A percentile compares a stretch with the other conserved stretches of the same genome.
phyloP scores from a whole-genome alignment of 768 basidiomycete genomes.

The Rhizopogon roseolus region DNA sequence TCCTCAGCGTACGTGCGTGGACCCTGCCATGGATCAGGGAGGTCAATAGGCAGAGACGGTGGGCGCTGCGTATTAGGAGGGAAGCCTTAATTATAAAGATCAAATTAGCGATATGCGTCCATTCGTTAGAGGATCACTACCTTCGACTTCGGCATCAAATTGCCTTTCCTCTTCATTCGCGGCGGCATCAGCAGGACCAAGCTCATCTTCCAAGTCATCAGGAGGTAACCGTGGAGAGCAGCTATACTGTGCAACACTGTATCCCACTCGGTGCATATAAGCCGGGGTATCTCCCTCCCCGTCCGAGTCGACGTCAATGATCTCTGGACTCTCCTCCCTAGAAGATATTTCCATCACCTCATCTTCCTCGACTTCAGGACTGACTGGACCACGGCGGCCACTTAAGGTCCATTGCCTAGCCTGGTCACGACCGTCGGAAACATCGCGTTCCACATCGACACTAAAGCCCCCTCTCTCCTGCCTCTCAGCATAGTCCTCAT shows the following conservation, averaged over 20 bases:
- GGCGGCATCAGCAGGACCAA: not conserved
- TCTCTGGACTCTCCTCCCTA: slow-evolving; percentile 11
- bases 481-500: slow-evolving; percentile 17
- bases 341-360: slow-evolving; percentile 7
- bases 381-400: slow-evolving; percentile 3
- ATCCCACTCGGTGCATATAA: slow-evolving; percentile 8
- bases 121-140: not conserved
- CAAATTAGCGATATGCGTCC: not conserved
- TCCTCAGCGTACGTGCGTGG: slow-evolving; percentile 38
- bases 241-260: slow-evolving; percentile 15
- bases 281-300: slow-evolving; percentile 15
- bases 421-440: slow-evolving; percentile 4
- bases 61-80: not conserved
- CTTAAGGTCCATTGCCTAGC: not conserved
- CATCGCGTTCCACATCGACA: slow-evolving; percentile 11
- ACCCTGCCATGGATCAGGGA: slow-evolving; percentile 37
- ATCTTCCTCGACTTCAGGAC: slow-evolving; percentile 8
- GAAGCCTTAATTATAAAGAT: not conserved
- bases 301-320: slow-evolving; percentile 22
- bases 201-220: not conserved
- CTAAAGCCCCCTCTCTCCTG: slow-evolving; percentile 16
- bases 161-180: slow-evolving; percentile 6
- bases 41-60: slow-evolving; percentile 18
- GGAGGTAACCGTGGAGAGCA: not conserved
- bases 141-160: slow-evolving; percentile 10